A percentile compares a stretch with the other conserved stretches of the same genome.
Evolutionary conservation across 257 asterid species (phyloP).

Genomic region (Primulina eburnea): DNA sequence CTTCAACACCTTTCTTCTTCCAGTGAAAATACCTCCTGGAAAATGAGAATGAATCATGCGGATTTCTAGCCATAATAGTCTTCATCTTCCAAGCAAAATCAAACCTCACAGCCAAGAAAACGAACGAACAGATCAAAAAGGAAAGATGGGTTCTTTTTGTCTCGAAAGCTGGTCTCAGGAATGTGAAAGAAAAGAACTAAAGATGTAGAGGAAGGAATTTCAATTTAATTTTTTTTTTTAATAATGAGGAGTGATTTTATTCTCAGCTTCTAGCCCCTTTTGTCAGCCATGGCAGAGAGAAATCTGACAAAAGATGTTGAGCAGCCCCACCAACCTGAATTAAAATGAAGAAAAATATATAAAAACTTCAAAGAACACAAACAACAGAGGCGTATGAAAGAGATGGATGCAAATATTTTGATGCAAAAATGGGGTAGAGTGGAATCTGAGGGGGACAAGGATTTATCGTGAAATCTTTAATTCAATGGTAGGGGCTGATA

Average conservation of each 20-base stretch:
- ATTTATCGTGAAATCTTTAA: slow-evolving; percentile 17
- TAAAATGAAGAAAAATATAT: slow-evolving; percentile 22
- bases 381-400: not conserved
- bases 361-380: not conserved
- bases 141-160: slow-evolving; percentile 15
- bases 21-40: slow-evolving; percentile 75
- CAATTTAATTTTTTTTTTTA: too few relatives aligned
- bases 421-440: not conserved
- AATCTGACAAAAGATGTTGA: slow-evolving; percentile 60
- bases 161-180: not conserved
- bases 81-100: slow-evolving; percentile 37
- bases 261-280: slow-evolving; percentile 17
- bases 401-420: not conserved
- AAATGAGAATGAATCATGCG: slow-evolving; percentile 77
- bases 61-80: slow-evolving; percentile 57
- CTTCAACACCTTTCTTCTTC: slow-evolving; percentile 57
- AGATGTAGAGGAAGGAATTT: not conserved
- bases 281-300: slow-evolving; percentile 30
- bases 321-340: slow-evolving; percentile 61
- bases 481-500: slow-evolving; percentile 9
- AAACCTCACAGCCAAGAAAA: slow-evolving; percentile 11
- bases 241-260: slow-evolving; percentile 8
- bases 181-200: not conserved
- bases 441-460: slow-evolving; percentile 17
- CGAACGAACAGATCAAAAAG: not conserved